These are phyloP conservation scores for Pichia sp. DNA, from an alignment of 1,139 yeast species.

Conservation along the genomic window DNA sequence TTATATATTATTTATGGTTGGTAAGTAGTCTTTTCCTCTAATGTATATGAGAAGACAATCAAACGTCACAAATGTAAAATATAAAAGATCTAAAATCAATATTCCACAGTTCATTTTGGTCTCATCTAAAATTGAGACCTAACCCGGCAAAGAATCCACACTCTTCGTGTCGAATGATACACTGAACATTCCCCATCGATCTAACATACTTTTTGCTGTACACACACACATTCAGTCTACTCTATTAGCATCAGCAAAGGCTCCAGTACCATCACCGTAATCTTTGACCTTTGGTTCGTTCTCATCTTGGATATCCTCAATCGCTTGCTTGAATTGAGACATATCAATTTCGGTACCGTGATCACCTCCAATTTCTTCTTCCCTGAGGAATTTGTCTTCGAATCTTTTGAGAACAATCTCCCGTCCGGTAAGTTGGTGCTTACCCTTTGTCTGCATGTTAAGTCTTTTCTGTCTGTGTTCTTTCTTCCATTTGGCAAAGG, in stretches of 20 bases:
- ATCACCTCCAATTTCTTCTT: constrained; percentile 42
- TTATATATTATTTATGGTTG: background rate
- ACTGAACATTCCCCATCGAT: background rate
- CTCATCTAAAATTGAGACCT: constrained; percentile 1
- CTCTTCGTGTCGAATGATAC: constrained; percentile 14
- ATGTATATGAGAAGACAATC: background rate
- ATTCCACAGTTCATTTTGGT: background rate
- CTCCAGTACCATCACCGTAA: constrained; percentile 50
- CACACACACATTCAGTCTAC: constrained; percentile 10
- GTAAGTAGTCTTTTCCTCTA: background rate
- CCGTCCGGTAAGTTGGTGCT: constrained; percentile 63
- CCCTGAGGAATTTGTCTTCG: constrained; percentile 51
- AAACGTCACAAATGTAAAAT: background rate
- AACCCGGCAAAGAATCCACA: constrained; percentile 22
- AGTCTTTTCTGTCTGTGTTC: constrained; percentile 59
- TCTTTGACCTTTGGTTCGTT: constrained; percentile 44
- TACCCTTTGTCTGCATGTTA: constrained; percentile 51
- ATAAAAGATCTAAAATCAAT: background rate
- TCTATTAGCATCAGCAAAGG: constrained; percentile 32
- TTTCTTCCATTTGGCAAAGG: constrained; percentile 80
- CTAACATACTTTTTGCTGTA: background rate
- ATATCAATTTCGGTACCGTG: constrained; percentile 71
- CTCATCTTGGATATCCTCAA: constrained; percentile 39
- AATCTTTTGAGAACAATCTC: constrained; percentile 75
- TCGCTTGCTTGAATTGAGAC: constrained; percentile 51